Evolutionary conservation across 2,329 filamentous ascomycete species (phyloP), one percentile per base, ranked within the genome.

Genomic region (Davidsoniella eucalypti): DNA sequence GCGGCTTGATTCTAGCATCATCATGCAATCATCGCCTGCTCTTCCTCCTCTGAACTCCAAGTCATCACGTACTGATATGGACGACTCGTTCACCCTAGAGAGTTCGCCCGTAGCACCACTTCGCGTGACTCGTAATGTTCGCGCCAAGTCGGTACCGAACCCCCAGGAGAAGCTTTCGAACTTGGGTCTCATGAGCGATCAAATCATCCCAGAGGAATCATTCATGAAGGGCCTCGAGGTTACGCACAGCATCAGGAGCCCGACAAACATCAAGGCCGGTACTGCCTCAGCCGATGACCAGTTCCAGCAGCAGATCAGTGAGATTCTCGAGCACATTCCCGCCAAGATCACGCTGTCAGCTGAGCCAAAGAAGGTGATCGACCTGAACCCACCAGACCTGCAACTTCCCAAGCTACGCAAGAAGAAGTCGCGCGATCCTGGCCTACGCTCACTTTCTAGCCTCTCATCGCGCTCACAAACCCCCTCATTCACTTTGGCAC

Each of bases 251-350:
- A 44, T 52, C 12, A 33, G 29, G n/a, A 44, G 29, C 10, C 40
- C 40, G 8, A 59, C 58, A 40, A 60, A 33, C 12, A 33, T 33
- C 29, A 33, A 64, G 1, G 60, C 61, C 4, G 57, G 58, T 38
- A 66, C 60, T 72, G 0, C 29, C 5, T 44, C 45, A 7, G 44
- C 45, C 4, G 78, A 82, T 55, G 80, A 86, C 55, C 76, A 85
- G 51, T 70, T 94, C 12, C 84, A 87, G 56, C 77, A 80, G 55
- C 86, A 88, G 60, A 88, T 94, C 45, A 83, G 77, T 59, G 77
- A 83, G 47, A 84, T 93, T 51, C 72, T 93, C 38, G 78, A 78
- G 52, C 82, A 74, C 17, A 84, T 93, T 54, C 86, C 87, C 2
- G 81, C 82, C 29, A 80, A 80, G 54, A 93, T 96, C 58, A 80